These are phyloP conservation scores for Dichomitus squalens DNA, from an alignment of 1,284 basidiomycete species.

Conservation along the genomic window DNA sequence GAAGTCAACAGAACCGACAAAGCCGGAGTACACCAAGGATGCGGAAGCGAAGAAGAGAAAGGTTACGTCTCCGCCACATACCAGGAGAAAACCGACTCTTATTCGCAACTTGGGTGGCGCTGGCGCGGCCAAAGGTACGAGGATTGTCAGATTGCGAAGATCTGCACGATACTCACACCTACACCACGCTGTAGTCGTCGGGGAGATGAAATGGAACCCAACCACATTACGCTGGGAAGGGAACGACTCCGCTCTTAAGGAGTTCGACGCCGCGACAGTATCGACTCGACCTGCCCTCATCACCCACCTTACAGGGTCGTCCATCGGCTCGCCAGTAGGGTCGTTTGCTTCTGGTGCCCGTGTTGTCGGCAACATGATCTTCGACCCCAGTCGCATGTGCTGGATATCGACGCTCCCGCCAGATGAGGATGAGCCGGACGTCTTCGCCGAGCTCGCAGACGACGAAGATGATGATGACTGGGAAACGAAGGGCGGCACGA, in stretches of 20 bases:
- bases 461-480: constrained; percentile 80
- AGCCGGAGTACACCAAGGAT: constrained; percentile 25
- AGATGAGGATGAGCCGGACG: constrained; percentile 92
- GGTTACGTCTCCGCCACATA: constrained; percentile 44
- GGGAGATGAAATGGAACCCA: constrained; percentile 98
- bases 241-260: constrained; percentile 87
- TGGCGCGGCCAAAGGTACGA: constrained; percentile 76
- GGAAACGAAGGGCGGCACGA: constrained; percentile 75
- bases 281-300: constrained; percentile 95
- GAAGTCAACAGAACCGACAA: constrained; percentile 25
- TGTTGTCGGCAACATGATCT: constrained; percentile 96
- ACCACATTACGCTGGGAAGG: constrained; percentile 91
- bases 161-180: background rate
- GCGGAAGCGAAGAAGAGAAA: constrained; percentile 58
- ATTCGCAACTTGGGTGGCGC: constrained; percentile 83
- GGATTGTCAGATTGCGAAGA: background rate
- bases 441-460: constrained; percentile 88
- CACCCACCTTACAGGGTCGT: constrained; percentile 84
- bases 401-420: constrained; percentile 86
- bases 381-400: constrained; percentile 92
- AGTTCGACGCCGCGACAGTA: constrained; percentile 84
- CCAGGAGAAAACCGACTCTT: constrained; percentile 76
- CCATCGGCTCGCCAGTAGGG: constrained; percentile 76
- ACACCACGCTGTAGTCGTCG: constrained; percentile 59
- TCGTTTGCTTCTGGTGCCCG: constrained; percentile 78